Evolutionary conservation across 441 rosid species (phyloP), one percentile per base, ranked within the genome.

Genomic region (Biscutella auriculata): DNA sequence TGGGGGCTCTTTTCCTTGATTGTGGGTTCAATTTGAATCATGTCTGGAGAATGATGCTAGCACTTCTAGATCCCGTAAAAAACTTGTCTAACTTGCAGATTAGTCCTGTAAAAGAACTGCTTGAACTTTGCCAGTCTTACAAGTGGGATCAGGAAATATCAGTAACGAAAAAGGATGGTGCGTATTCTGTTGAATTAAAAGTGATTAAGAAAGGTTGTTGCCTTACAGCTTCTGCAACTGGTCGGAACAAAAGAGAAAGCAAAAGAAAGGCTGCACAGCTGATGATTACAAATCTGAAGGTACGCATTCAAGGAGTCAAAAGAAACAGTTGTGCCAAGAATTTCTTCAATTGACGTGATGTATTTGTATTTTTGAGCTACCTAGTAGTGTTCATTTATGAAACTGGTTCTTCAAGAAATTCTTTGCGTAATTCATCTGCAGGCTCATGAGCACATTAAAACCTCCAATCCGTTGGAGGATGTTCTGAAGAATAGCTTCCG

Each of bases 11-110:
- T 19, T 19, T 19, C 23, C 23, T 19, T 19, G 23, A 19, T 19
- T 19, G 23, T 19, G 23, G 23, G 23, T 19, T 19, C 23, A 19
- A 89, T 78, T 76, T 93, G 76, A 69, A 77, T 60, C 67, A 12
- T 30, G 81, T 77, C 59, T 93, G 99, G 99, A 76, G 58, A 58
- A 48, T 79, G 43, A 85, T 93, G 90, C 71, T 88, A 46, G 79
- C 96, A 37, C 55, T 82, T 71, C 65, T 89, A 67, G 79, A 77
- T 73, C 93, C 95, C 42, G 69, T 74, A 37, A 69, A 62, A 73
- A 68, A 73, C 66, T 73, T 83, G 66, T 76, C 96, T 44, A 79
- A 62, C 63, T 60, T 87, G 52, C 87, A 82, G 78, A 47, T 87
- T 57, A 78, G 73, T 75, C 88, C 95, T 52, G 63, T 79, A 54